These are phyloP conservation scores for Calendula officinalis DNA, from an alignment of 129 eudicot genomes.

Conservation along the genomic window DNA sequence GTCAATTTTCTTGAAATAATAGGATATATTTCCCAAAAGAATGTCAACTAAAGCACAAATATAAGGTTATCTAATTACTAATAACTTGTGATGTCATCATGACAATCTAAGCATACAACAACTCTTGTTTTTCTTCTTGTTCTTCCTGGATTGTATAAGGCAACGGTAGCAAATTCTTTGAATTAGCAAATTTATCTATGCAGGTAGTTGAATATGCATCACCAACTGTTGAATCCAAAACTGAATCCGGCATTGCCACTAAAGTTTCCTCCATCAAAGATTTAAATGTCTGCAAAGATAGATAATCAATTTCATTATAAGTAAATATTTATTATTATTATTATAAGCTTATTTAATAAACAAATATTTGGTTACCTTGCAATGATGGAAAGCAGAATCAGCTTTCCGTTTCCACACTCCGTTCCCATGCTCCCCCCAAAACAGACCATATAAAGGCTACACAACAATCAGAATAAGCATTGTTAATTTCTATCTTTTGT, in stretches of 20 bases:
- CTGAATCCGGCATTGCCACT: constrained; percentile 63
- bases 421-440: constrained; percentile 73
- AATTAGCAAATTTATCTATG: constrained; percentile 52
- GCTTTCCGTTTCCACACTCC: constrained; percentile 83
- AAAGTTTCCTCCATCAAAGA: constrained; percentile 74
- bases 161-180: constrained; percentile 55
- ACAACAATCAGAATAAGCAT: neutral
- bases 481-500: neutral
- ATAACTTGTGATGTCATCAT: constrained; percentile 1
- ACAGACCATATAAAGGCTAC: constrained; percentile 87
- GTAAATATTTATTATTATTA: neutral
- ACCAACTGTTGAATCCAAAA: constrained; percentile 57
- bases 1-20: neutral
- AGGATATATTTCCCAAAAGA: constrained; percentile 28
- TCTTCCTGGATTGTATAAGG: constrained; percentile 54
- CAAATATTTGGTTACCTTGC: constrained; percentile 46
- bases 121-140: constrained; percentile 52
- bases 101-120: constrained; percentile 58
- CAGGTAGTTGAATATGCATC: constrained; percentile 32
- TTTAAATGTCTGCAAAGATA: constrained; percentile 66
- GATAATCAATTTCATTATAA: constrained; percentile 4
- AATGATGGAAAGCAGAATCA: constrained; percentile 71
- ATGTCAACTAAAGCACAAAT: constrained; percentile 12
- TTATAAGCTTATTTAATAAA: constrained; percentile 11
- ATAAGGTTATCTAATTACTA: neutral